Base-by-base conservation (phyloP, 441 rosid species). In the Melastoma candidum region DNA sequence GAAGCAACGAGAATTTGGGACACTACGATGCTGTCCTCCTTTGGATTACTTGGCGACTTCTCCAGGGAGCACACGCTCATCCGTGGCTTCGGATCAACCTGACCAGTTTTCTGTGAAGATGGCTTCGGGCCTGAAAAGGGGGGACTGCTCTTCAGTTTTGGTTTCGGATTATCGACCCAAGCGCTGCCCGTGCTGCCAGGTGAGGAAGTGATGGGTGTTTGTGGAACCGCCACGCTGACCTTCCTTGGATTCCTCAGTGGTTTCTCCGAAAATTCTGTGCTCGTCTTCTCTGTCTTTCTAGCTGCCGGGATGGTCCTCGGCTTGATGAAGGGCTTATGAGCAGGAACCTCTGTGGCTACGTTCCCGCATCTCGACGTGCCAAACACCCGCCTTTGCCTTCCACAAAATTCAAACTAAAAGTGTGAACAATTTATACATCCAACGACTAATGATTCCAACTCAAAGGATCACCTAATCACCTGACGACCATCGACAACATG, bases 341-440 rank as follows among this genome's bases (percentile, higher is more conserved):
- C 4, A 36, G 5, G 13, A 4, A 27, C 43, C 26, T 60, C 54
- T 2, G 44, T 36, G 5, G 36, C 47, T 43, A 48, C 44, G 47
- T 63, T 59, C 25, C 57, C 45, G 61, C 49, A 46, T 17, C 36
- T 46, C 51, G 27, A 26, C 0, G 58, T 39, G 8, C 69, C 66
- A 4, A 63, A 60, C n/a, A 59, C 56, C 12, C 63, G 60, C 13
- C 53, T 71, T 51, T 56, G 45, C 61, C 64, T 63, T 29, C 36
- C 7, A 29, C 36, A 44, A 49, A 17, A 29, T 46, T 54, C 3
- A 26, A 1, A 39, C 1, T 13, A 6, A 12, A 14, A 44, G 22
- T 13, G 22, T 9, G 43, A 11, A 13, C 46, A 11, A 6, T n/a
- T 2, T 17, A 13, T 1, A 26, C 53, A 26, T 12, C 3, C 1